Evolutionary conservation across 345 rosid species (phyloP).

Genomic region (Sonneratia alba): DNA sequence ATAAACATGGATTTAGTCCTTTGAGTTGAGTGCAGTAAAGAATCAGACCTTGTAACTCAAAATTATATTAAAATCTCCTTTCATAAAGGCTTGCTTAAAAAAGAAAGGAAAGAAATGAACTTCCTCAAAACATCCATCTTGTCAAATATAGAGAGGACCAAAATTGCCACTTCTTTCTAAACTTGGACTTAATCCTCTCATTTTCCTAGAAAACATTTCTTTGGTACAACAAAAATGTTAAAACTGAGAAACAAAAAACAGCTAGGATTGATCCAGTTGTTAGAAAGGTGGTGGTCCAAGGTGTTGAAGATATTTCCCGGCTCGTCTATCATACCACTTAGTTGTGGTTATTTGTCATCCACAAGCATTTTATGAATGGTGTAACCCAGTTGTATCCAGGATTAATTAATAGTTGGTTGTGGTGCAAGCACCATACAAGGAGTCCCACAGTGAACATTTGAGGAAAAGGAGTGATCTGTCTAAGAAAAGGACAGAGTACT

Average conservation of each 20-base stretch:
- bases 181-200: not conserved
- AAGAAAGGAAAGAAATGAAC: too few relatives aligned
- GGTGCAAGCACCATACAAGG: not conserved
- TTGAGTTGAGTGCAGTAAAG: not conserved
- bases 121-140: not conserved
- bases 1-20: not conserved
- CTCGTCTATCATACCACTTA: not conserved
- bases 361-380: too few relatives aligned
- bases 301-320: not conserved
- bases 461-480: not conserved
- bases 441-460: not conserved
- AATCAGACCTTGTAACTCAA: too few relatives aligned
- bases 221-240: too few relatives aligned
- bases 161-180: not conserved
- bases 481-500: conserved; percentile 11
- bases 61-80: too few relatives aligned
- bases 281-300: too few relatives aligned
- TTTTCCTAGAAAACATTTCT: not conserved
- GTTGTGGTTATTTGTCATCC: not conserved
- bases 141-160: not conserved
- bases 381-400: too few relatives aligned
- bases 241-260: too few relatives aligned
- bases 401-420: not conserved
- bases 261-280: not conserved
- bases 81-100: too few relatives aligned